phyloP scores from a whole-genome alignment of 345 rosid species.

The Citropsis articulata region DNA sequence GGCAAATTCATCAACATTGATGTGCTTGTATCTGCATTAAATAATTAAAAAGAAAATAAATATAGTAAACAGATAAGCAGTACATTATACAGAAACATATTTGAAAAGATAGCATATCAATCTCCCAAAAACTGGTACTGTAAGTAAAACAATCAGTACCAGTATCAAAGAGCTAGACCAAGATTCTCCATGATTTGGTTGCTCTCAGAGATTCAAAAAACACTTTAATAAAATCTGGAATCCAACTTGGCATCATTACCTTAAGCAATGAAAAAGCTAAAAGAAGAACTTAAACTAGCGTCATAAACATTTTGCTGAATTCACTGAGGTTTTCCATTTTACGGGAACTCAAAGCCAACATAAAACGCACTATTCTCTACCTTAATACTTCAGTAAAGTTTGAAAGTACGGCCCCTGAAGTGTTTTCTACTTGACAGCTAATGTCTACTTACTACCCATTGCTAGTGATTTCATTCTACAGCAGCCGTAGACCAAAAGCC shows the following conservation, averaged over 20 bases:
- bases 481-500: neutral
- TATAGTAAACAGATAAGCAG: neutral
- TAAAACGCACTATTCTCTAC: neutral
- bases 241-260: neutral
- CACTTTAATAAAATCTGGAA: neutral
- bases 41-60: neutral
- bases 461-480: neutral
- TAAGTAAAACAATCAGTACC: neutral
- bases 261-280: neutral
- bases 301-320: neutral
- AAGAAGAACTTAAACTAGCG: neutral
- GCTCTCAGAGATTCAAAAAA: neutral
- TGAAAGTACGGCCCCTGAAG: too few relatives aligned
- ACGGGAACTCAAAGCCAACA: neutral
- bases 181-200: neutral
- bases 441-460: neutral
- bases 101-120: neutral
- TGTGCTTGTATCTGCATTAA: constrained; percentile 78
- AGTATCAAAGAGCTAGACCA: neutral
- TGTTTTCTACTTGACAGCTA: too few relatives aligned
- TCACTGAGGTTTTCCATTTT: neutral
- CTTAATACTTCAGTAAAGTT: neutral
- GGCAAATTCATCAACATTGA: constrained; percentile 97
- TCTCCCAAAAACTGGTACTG: neutral
- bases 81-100: neutral